Evolutionary conservation across 768 basidiomycete genomes (phyloP), one percentile per base, ranked within the genome.

Genomic region (Pholiota conissans): DNA sequence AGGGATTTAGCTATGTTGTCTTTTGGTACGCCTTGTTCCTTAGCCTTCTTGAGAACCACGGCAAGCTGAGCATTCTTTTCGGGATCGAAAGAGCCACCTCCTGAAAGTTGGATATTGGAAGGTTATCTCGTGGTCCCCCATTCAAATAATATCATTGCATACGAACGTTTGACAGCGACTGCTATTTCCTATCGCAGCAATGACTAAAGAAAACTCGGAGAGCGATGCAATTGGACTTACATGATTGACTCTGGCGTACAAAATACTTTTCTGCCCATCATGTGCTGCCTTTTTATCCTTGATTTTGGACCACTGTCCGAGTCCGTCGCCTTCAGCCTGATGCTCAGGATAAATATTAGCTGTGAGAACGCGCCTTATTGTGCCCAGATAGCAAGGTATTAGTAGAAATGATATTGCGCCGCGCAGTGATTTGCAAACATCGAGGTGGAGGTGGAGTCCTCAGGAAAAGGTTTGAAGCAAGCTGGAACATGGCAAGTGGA

Each of bases 251-350:
- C 75, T 84, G 30, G 81, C 75, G 48, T 83, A 87, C n/a, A 85
- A 46, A 40, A 74, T 73, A 52, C 85, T 81, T 67, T 82, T 87
- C 63, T 83, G 80, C 7, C 76, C 74, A 66, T 90, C 88, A 61
- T 79, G 82, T n/a, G 76, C 71, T 16, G 85, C 87, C 64, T 90
- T 90, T 65, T 77, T 82, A 55, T 85, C 80, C 66, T 88, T 87
- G 65, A 89, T 89, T 78, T 89, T 89, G 0, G 87, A 87, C 87
- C 87, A 89, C 87, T 89, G 58, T 9, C 50, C n/a, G 49, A 20
- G 32, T 16, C 55, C 22, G 18, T 52, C 49, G 18, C 14, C 14
- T 14, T 57, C n/a, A 55, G 22, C 22, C 13, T 40, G 22, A 16
- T 42, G 28, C 11, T 32, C 22, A 9, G 13, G 14, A 16, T 32